Conservation (phyloP, 108 stramenopile genomes). For the Aurantiochytrium sp. region DNA sequence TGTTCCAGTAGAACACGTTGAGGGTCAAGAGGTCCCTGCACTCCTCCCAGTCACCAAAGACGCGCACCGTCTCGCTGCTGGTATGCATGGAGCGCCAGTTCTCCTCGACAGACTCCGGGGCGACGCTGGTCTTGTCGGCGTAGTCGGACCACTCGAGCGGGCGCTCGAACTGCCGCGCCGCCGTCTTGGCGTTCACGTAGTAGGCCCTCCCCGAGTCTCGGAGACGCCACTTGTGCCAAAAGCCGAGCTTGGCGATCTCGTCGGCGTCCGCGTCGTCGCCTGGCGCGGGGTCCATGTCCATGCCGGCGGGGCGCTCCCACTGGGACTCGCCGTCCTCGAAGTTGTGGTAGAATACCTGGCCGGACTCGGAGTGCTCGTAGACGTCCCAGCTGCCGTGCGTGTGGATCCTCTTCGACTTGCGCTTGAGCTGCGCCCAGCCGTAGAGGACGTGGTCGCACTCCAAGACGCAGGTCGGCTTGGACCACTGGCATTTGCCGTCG, state of each 20-base stretch:
- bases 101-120: neutral
- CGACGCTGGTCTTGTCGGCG: neutral
- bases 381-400: neutral
- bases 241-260: neutral
- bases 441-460: neutral
- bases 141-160: slow-evolving; percentile 22
- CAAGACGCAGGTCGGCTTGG: neutral
- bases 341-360: neutral
- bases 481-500: neutral
- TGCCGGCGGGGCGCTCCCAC: neutral
- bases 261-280: neutral
- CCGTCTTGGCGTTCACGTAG: neutral
- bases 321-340: neutral
- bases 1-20: slow-evolving; percentile 17
- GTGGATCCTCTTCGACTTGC: neutral
- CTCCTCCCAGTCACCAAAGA: neutral
- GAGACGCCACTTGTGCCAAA: neutral
- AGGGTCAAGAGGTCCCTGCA: neutral
- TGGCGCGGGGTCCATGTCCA: neutral
- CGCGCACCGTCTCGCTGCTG: neutral
- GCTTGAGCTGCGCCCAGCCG: neutral
- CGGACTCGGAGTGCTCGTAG: neutral
- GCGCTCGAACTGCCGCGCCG: slow-evolving; percentile 4
- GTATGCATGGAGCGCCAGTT: neutral
- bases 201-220: neutral